phyloP scores from a whole-genome alignment of 176 grass and related monocot species.

The Leersia perrieri region DNA sequence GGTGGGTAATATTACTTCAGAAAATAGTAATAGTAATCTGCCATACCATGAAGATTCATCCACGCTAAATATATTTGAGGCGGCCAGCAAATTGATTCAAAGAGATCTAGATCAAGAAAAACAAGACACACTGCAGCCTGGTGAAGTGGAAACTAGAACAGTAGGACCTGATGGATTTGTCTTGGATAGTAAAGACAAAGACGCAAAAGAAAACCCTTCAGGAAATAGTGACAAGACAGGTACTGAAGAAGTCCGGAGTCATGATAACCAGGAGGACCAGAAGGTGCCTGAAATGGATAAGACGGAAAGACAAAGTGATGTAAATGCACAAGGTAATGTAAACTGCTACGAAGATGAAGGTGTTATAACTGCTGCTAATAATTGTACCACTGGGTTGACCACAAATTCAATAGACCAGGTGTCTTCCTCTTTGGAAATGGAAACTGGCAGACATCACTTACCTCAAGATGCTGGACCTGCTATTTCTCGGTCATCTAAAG shows the following conservation, averaged over 20 bases:
- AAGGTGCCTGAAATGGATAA: slow-evolving; percentile 15
- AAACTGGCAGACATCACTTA: not conserved
- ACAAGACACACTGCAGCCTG: slow-evolving; percentile 12
- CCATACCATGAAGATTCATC: slow-evolving; percentile 30
- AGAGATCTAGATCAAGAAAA: slow-evolving; percentile 41
- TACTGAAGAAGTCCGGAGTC: slow-evolving; percentile 18
- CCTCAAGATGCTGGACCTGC: slow-evolving; percentile 10
- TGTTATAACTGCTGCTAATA: slow-evolving; percentile 16
- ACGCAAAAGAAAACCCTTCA: slow-evolving; percentile 10
- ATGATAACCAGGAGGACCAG: slow-evolving; percentile 18
- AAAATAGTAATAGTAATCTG: slow-evolving; percentile 18
- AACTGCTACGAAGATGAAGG: slow-evolving; percentile 31
- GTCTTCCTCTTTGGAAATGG: slow-evolving; percentile 24
- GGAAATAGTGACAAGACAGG: slow-evolving; percentile 31
- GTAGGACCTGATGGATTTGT: not conserved
- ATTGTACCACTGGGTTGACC: not conserved
- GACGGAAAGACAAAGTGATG: slow-evolving; percentile 9
- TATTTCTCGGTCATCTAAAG: slow-evolving; percentile 17
- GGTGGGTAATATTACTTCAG: slow-evolving; percentile 12
- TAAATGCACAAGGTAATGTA: slow-evolving; percentile 11
- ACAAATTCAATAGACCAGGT: slow-evolving; percentile 7
- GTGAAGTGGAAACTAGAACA: slow-evolving; percentile 23
- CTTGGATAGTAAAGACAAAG: slow-evolving; percentile 23
- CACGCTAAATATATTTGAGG: slow-evolving; percentile 36
- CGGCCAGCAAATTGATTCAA: slow-evolving; percentile 42